phyloP scores from a whole-genome alignment of 495 filamentous ascomycete species.

The Neurospora pannonica region DNA sequence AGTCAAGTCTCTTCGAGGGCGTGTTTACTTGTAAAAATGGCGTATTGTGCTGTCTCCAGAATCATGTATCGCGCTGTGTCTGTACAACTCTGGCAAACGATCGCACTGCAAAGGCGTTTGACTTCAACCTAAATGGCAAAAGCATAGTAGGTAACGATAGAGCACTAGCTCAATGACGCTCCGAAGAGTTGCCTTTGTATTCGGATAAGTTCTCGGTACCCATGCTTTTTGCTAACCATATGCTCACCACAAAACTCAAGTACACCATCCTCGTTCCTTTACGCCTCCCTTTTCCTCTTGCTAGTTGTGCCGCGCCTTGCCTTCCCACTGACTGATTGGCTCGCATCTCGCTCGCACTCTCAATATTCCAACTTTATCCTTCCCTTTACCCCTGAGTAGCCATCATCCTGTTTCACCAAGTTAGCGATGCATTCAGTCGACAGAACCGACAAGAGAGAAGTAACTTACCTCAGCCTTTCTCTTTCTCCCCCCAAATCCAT shows the following conservation, averaged over 20 bases:
- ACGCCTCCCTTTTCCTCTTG: background rate
- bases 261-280: background rate
- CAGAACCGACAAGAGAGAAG: background rate
- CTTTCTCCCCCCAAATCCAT: constrained; percentile 41
- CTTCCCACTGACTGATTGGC: background rate
- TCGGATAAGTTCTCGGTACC: background rate
- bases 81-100: background rate
- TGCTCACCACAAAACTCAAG: background rate
- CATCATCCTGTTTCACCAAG: background rate
- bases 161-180: background rate
- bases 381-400: background rate
- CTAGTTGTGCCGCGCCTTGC: background rate
- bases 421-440: background rate
- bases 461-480: constrained; percentile 61
- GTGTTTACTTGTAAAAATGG: background rate
- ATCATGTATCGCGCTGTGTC: background rate
- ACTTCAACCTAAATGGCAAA: background rate
- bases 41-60: background rate
- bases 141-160: background rate
- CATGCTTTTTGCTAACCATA: background rate
- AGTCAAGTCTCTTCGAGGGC: background rate
- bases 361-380: background rate
- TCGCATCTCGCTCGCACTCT: background rate
- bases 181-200: background rate
- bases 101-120: background rate